phyloP scores from a whole-genome alignment of 352 stramenopile species.

The Globisporangium nodosum region DNA sequence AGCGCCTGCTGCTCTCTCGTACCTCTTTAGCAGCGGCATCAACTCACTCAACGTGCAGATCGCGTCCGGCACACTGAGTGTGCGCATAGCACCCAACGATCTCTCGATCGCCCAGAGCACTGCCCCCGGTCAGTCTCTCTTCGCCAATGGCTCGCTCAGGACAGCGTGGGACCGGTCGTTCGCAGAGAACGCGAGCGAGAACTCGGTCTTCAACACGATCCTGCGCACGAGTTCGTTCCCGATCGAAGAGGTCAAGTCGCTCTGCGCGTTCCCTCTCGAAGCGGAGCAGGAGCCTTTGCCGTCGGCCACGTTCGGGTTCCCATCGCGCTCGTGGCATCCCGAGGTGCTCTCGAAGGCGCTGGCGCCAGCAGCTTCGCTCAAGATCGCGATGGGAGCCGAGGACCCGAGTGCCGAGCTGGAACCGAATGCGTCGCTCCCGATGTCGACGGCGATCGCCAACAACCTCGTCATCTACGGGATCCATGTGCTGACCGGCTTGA shows the following conservation, averaged over 20 bases:
- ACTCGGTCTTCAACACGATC: constrained; percentile 12
- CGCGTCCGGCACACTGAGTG: background rate
- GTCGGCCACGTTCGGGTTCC: constrained; percentile 13
- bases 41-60: constrained; percentile 12
- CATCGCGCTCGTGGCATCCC: constrained; percentile 7
- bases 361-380: constrained; percentile 1
- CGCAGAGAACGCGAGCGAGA: background rate
- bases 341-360: background rate
- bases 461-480: constrained; percentile 8
- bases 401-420: background rate
- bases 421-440: constrained; percentile 6
- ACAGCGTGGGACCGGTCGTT: background rate
- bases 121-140: background rate
- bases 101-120: background rate
- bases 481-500: background rate
- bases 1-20: background rate
- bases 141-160: background rate
- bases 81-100: background rate
- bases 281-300: background rate
- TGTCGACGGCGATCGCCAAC: background rate
- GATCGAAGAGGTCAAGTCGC: background rate
- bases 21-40: constrained; percentile 10
- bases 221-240: constrained; percentile 7
- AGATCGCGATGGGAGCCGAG: background rate
- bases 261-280: background rate